phyloP scores from a whole-genome alignment of 805 yeast genomes.

The Candida khao-thaluensis region DNA sequence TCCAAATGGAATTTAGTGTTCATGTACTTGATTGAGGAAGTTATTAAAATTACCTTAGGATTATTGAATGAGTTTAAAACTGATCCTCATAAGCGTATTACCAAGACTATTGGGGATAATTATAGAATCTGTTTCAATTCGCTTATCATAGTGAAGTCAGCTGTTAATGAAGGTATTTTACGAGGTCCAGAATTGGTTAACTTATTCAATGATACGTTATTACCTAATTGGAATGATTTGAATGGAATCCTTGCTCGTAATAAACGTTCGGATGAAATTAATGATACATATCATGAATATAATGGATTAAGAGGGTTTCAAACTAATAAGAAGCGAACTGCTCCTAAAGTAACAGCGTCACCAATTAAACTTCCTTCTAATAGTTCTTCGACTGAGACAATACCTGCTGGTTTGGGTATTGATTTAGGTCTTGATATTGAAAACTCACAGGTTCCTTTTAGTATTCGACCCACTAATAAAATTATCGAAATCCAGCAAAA shows the following conservation, averaged over 20 bases:
- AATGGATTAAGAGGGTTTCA: constrained; percentile 18
- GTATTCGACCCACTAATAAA: constrained; percentile 31
- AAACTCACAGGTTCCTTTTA: constrained; percentile 29
- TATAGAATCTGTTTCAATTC: constrained; percentile 42
- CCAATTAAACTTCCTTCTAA: constrained; percentile 6
- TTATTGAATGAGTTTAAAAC: constrained; percentile 11
- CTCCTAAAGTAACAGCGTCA: constrained; percentile 5
- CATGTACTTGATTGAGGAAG: constrained; percentile 44
- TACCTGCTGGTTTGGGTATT: constrained; percentile 26
- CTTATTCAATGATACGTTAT: constrained; percentile 23
- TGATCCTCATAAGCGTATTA: constrained; percentile 17
- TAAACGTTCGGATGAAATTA: constrained; percentile 4
- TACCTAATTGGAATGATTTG: constrained; percentile 28
- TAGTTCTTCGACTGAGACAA: constrained; percentile 2
- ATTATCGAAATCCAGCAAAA: constrained; percentile 22
- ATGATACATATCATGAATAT: constrained; percentile 3
- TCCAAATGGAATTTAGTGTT: constrained; percentile 57
- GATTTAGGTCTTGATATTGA: constrained; percentile 31
- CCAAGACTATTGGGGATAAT: constrained; percentile 29
- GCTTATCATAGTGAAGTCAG: constrained; percentile 32
- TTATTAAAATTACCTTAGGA: constrained; percentile 17
- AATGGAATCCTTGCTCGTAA: constrained; percentile 13
- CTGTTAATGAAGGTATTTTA: constrained; percentile 38
- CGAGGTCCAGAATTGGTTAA: constrained; percentile 26
- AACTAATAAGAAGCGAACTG: constrained; percentile 10